Percentiles rank a stretch among this genome's conserved stretches.
phyloP scores from a whole-genome alignment of 1,139 yeast species.

The Ogataea hybrid region DNA sequence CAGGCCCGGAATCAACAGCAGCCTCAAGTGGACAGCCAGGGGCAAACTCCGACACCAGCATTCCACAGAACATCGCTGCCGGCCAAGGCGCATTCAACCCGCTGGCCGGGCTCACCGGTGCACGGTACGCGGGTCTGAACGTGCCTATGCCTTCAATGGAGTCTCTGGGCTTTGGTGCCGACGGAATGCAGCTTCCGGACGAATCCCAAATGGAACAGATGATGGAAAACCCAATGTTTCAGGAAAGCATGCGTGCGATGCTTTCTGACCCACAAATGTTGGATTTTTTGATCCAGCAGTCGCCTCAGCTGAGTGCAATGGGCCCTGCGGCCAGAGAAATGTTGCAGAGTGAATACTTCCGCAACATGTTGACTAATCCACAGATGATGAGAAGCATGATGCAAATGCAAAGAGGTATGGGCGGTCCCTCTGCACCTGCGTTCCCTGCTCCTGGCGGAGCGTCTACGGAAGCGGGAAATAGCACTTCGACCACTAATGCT shows the following conservation, averaged over 20 bases:
- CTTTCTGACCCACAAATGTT: no score
- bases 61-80: slow-evolving; percentile 77
- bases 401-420: slow-evolving; percentile 58
- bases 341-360: slow-evolving; percentile 79
- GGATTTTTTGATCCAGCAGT: no score
- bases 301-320: no score
- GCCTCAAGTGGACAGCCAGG: slow-evolving; percentile 20
- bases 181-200: no score
- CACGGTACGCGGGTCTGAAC: slow-evolving; percentile 86
- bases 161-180: no score
- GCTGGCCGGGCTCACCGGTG: slow-evolving; percentile 88
- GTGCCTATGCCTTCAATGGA: slow-evolving; percentile 80
- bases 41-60: slow-evolving; percentile 32
- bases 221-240: no score
- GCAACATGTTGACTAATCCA: slow-evolving; percentile 85
- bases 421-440: slow-evolving; percentile 32
- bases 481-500: neutral
- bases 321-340: slow-evolving; percentile 88
- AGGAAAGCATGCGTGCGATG: no score
- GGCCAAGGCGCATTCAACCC: slow-evolving; percentile 92
- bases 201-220: no score
- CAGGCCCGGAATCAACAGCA: slow-evolving; percentile 23
- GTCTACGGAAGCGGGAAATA: slow-evolving; percentile 16
- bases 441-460: slow-evolving; percentile 25
- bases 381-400: slow-evolving; percentile 80